These are phyloP conservation scores for Fistulifera pelliculosa DNA, from an alignment of 108 stramenopile genomes.

Conservation along the genomic window DNA sequence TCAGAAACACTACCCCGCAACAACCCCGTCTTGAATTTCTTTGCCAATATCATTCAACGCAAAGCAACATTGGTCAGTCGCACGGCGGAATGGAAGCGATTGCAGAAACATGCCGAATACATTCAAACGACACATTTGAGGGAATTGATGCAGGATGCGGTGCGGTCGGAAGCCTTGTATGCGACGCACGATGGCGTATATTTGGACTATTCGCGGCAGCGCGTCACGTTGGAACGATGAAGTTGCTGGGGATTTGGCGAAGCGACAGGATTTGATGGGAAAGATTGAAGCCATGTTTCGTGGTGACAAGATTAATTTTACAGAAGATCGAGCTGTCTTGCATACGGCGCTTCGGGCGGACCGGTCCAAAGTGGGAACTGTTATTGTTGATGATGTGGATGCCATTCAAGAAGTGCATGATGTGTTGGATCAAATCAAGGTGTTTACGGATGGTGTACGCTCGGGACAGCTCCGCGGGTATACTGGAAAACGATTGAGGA, in stretches of 20 bases:
- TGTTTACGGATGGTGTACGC: slow-evolving; percentile 86
- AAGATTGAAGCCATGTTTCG: slow-evolving; percentile 84
- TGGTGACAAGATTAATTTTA: slow-evolving; percentile 95
- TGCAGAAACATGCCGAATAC: slow-evolving; percentile 51
- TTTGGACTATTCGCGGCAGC: slow-evolving; percentile 81
- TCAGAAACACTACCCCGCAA: background rate
- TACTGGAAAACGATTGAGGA: slow-evolving; percentile 91
- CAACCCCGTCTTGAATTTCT: slow-evolving; percentile 4
- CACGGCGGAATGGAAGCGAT: slow-evolving; percentile 62
- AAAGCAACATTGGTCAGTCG: slow-evolving; percentile 38
- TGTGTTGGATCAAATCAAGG: slow-evolving; percentile 82
- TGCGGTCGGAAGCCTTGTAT: slow-evolving; percentile 60
- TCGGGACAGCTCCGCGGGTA: slow-evolving; percentile 82
- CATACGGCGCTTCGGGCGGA: slow-evolving; percentile 95
- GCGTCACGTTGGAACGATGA: slow-evolving; percentile 73
- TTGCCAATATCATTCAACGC: slow-evolving; percentile 2
- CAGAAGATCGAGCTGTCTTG: slow-evolving; percentile 93
- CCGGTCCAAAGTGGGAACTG: slow-evolving; percentile 36
- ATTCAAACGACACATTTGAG: slow-evolving; percentile 61
- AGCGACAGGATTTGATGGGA: slow-evolving; percentile 43
- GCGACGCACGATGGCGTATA: slow-evolving; percentile 84
- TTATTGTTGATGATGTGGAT: slow-evolving; percentile 77
- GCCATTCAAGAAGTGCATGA: slow-evolving; percentile 88
- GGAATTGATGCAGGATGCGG: slow-evolving; percentile 59
- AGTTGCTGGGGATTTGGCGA: slow-evolving; percentile 67